Base-by-base conservation (phyloP, 305 asterid genomes). In the Fraxinus nigra region DNA sequence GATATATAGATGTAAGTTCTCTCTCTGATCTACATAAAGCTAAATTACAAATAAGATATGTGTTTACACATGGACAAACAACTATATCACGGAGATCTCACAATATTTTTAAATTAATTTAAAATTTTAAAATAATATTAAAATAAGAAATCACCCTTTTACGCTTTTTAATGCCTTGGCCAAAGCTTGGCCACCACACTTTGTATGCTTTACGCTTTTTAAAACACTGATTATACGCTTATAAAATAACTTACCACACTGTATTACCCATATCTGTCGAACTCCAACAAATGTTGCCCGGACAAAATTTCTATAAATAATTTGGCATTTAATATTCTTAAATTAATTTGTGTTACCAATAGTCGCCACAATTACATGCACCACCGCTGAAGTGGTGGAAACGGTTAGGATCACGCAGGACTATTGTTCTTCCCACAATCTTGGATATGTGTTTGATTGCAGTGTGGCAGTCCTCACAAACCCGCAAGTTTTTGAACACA, bases 321-420 rank as follows among this genome's bases (percentile, higher is more conserved):
- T 72, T n/a, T 51, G 24, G 22, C 2, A 51, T 51, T 51, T 51
- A n/a, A 0, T 59, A 59, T 2, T 59, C 69, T 26, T 11, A 26
- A 28, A 18, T 46, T 77, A 80, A 61, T 77, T 59, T 38, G 22
- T 32, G 32, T 86, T 87, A 95, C 97, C 99, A 95, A 79, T 95
- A 95, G 83, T 95, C 97, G 51, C 97, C 97, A 89, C 99, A 95
- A 83, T 93, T 91, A 80, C 99, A 95, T 16, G 75, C 82, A 37
- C 98, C 99, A 56, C 82, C 92, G 77, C 85, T 88, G 79, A 95
- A 93, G 85, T 95, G 98, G 85, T 95, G 98, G 88, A 95, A 95
- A 38, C 99, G 94, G 85, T 95, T 92, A 69, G 92, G 92, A 82
- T 95, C 98, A 65, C 98, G 91, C 79, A 95, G 75, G 75, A 95